Evolutionary conservation across 2,329 filamentous ascomycete species (phyloP).

Genomic region (Penicillium sp.): DNA sequence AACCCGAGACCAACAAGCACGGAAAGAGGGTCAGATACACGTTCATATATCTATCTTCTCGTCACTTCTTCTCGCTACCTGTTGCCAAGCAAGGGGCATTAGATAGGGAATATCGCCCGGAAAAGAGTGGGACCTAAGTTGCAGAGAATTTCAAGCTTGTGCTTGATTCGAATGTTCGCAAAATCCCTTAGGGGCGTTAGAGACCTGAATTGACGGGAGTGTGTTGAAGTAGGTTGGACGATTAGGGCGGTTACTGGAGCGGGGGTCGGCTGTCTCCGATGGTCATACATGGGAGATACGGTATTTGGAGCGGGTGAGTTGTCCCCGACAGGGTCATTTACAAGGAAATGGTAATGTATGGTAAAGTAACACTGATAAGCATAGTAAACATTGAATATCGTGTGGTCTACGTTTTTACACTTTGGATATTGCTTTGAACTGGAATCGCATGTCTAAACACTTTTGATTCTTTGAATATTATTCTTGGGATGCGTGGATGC

Average conservation of each 20-base stretch:
- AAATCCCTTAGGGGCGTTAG: neutral
- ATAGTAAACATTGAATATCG: too few relatives aligned
- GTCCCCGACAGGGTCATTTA: neutral
- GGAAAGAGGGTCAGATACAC: neutral
- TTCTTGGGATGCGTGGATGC: neutral
- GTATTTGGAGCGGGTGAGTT: neutral
- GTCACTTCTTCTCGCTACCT: neutral
- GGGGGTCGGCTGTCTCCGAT: constrained; percentile 29
- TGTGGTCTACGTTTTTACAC: too few relatives aligned
- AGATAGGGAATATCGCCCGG: neutral
- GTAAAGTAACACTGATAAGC: constrained; percentile 10
- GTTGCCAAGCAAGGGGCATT: neutral
- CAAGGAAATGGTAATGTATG: neutral
- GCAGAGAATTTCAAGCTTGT: neutral
- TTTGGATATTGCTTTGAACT: neutral
- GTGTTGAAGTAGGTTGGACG: neutral
- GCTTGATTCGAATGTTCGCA: constrained; percentile 6
- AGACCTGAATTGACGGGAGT: neutral
- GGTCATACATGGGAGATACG: neutral
- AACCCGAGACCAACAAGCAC: neutral
- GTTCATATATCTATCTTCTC: neutral
- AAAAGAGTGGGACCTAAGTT: neutral
- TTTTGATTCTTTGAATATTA: constrained; percentile 1
- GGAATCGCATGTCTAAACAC: neutral
- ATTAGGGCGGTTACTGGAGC: neutral